Conservation (phyloP, 1,139 yeast genomes). For the Saccharomyces hybrid region DNA sequence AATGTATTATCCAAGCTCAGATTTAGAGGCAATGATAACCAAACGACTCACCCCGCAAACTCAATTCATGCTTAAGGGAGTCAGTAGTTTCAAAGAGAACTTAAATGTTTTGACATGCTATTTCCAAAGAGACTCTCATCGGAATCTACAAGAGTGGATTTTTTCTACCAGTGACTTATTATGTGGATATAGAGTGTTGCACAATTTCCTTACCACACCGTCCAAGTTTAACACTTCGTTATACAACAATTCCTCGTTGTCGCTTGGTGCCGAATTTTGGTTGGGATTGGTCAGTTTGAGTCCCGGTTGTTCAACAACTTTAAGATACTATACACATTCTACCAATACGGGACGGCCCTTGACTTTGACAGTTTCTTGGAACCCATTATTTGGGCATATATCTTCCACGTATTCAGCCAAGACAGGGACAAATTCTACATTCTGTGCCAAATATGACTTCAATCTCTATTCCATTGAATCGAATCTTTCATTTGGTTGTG, state of each 20-base stretch:
- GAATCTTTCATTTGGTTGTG: slow-evolving; percentile 79
- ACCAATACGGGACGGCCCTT: slow-evolving; percentile 83
- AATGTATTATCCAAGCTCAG: slow-evolving; percentile 81
- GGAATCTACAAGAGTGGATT: slow-evolving; percentile 64
- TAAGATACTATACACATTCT: slow-evolving; percentile 79
- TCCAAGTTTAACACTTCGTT: slow-evolving; percentile 33
- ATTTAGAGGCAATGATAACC: slow-evolving; percentile 81
- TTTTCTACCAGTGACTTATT: slow-evolving; percentile 86
- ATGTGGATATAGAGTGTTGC: slow-evolving; percentile 74
- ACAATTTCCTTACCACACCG: slow-evolving; percentile 50
- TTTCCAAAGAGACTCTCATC: slow-evolving; percentile 60
- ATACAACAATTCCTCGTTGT: slow-evolving; percentile 40
- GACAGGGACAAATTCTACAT: slow-evolving; percentile 67
- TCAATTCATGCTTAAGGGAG: slow-evolving; percentile 66
- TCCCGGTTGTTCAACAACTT: slow-evolving; percentile 77
- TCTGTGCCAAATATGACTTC: slow-evolving; percentile 81
- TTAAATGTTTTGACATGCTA: slow-evolving; percentile 56
- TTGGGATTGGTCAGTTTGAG: slow-evolving; percentile 78
- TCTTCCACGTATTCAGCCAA: slow-evolving; percentile 84
- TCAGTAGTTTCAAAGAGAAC: slow-evolving; percentile 56
- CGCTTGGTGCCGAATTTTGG: slow-evolving; percentile 85
- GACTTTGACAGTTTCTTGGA: slow-evolving; percentile 77
- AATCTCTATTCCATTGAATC: slow-evolving; percentile 87
- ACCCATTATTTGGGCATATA: slow-evolving; percentile 86
- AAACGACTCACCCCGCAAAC: slow-evolving; percentile 46